phyloP scores from a whole-genome alignment of 441 rosid species.

The Erodium moschatum region DNA sequence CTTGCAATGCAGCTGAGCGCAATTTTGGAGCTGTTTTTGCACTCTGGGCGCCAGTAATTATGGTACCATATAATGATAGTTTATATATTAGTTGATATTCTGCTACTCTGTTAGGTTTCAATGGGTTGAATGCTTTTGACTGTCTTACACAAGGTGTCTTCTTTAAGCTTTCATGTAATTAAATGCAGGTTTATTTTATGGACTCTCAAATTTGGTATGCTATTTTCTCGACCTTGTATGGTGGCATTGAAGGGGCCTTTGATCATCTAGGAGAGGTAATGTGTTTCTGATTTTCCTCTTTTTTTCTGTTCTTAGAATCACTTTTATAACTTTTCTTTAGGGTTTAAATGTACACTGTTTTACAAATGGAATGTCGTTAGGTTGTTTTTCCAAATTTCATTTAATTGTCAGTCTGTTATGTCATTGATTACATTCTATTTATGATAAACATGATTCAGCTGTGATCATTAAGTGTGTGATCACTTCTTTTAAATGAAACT shows the following conservation, averaged over 20 bases:
- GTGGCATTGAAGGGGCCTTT: constrained; percentile 90
- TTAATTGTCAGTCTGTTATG: neutral
- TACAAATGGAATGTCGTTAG: neutral
- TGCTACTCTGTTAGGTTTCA: too few species aligned
- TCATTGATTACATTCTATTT: too few species aligned
- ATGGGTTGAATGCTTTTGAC: neutral
- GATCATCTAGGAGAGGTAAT: constrained; percentile 97
- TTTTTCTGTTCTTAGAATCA: constrained; percentile 4
- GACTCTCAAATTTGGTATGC: constrained; percentile 98
- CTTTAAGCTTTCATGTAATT: constrained; percentile 15
- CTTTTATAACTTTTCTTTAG: neutral
- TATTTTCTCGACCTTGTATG: constrained; percentile 74
- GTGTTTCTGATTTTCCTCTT: constrained; percentile 13
- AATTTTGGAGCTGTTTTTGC: constrained; percentile 71
- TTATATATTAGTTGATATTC: neutral
- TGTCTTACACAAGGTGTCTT: neutral
- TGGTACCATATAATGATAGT: constrained; percentile 34
- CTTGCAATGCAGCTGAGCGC: constrained; percentile 40
- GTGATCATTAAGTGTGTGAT: neutral
- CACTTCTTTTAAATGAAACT: neutral
- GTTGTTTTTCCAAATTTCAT: neutral
- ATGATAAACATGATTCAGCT: neutral
- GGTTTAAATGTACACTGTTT: neutral
- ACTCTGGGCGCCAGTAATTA: constrained; percentile 74
- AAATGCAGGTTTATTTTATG: constrained; percentile 81